These are phyloP conservation scores for Lentinula sp. DNA, from an alignment of 768 basidiomycete genomes.

Conservation along the genomic window DNA sequence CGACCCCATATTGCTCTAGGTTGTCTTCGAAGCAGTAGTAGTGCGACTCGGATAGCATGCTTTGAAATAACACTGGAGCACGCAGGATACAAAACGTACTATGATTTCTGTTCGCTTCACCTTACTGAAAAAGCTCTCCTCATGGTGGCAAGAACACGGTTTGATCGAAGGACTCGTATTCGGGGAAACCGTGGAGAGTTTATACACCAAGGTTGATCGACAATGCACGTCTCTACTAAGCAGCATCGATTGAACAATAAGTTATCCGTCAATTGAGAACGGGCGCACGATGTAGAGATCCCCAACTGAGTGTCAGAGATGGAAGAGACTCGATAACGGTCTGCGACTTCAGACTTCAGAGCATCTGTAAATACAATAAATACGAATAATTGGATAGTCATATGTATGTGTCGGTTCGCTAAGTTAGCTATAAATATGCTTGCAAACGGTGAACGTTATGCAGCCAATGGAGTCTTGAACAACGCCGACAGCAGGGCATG, in stretches of 20 bases:
- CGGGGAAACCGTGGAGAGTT: too few species aligned
- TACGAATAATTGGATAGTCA: neutral
- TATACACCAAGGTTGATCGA: neutral
- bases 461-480: slow-evolving; percentile 43
- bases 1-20: neutral
- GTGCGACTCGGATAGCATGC: too few species aligned
- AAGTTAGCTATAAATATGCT: neutral
- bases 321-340: too few species aligned
- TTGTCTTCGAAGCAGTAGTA: neutral
- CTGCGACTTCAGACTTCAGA: too few species aligned
- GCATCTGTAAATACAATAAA: neutral
- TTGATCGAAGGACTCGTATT: too few species aligned
- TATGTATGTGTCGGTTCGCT: neutral
- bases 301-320: neutral
- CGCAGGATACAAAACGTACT: too few species aligned
- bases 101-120: too few species aligned
- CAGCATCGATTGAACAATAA: neutral
- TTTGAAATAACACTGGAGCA: too few species aligned
- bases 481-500: slow-evolving; percentile 29
- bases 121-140: too few species aligned
- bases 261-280: neutral
- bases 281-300: neutral
- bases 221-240: neutral
- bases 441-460: slow-evolving; percentile 10
- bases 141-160: too few species aligned